phyloP scores from a whole-genome alignment of 176 grass and related monocot species.

The Saccharum officinarum region DNA sequence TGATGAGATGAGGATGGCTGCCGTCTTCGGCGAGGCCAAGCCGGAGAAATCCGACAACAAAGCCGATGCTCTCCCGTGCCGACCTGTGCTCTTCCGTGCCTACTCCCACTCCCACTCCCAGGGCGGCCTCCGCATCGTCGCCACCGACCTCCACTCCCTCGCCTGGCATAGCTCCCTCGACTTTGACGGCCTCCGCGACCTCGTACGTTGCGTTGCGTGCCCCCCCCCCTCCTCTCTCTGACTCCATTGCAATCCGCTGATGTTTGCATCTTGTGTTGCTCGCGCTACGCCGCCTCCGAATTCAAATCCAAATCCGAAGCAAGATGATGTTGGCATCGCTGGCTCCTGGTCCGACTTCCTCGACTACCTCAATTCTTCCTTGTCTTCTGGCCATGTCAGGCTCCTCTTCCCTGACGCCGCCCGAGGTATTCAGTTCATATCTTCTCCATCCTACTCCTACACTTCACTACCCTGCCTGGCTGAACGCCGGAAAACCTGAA shows the following conservation, averaged over 20 bases:
- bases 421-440: not conserved
- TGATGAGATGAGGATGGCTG: conserved; percentile 22
- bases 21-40: conserved; percentile 66
- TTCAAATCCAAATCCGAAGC: conserved; percentile 38
- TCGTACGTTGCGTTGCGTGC: conserved; percentile 47
- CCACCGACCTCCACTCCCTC: conserved; percentile 71
- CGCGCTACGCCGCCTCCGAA: not conserved
- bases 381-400: conserved; percentile 63
- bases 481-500: not conserved
- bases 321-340: conserved; percentile 83
- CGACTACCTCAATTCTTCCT: conserved; percentile 68
- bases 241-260: not conserved
- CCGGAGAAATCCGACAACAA: conserved; percentile 10
- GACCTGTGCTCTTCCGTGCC: conserved; percentile 52
- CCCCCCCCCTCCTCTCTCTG: no score
- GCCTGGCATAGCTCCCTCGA: conserved; percentile 62
- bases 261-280: not conserved
- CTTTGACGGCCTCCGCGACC: conserved; percentile 62
- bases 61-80: not conserved
- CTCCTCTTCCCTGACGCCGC: conserved; percentile 34
- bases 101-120: not conserved
- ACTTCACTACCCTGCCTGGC: not conserved
- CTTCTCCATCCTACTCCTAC: not conserved
- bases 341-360: conserved; percentile 85
- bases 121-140: conserved; percentile 52